These are phyloP conservation scores for Kingdonia uniflora DNA, from an alignment of 164 flowering plant species.

Conservation along the genomic window DNA sequence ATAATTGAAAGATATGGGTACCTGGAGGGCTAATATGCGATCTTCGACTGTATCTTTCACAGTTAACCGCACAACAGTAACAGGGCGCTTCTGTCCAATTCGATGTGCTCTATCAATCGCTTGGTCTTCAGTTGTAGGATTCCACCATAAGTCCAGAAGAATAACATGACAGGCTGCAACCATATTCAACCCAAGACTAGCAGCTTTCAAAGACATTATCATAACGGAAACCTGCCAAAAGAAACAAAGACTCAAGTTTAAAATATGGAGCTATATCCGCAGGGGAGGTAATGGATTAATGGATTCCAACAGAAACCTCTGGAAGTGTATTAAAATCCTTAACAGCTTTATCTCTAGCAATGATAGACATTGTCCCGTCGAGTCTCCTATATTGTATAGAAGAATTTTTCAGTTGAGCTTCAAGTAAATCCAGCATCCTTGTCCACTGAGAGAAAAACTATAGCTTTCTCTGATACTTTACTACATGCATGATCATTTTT, in stretches of 20 bases:
- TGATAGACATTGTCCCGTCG: slow-evolving; percentile 90
- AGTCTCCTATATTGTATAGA: slow-evolving; percentile 80
- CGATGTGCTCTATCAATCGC: slow-evolving; percentile 95
- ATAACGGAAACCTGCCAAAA: slow-evolving; percentile 65
- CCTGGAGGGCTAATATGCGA: slow-evolving; percentile 93
- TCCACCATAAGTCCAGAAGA: slow-evolving; percentile 93
- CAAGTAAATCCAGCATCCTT: slow-evolving; percentile 85
- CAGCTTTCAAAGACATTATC: slow-evolving; percentile 97
- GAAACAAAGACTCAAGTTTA: neutral
- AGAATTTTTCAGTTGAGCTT: slow-evolving; percentile 50
- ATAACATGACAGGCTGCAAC: slow-evolving; percentile 90
- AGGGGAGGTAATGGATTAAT: neutral
- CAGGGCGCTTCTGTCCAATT: slow-evolving; percentile 94
- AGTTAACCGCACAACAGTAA: slow-evolving; percentile 70
- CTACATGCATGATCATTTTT: slow-evolving; percentile 10
- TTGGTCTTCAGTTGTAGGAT: slow-evolving; percentile 96
- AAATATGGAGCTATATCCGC: neutral
- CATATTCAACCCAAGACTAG: slow-evolving; percentile 95
- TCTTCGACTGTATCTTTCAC: slow-evolving; percentile 95
- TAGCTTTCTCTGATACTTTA: slow-evolving; percentile 57
- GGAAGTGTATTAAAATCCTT: slow-evolving; percentile 82
- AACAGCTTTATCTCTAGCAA: slow-evolving; percentile 83
- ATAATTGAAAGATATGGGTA: slow-evolving; percentile 11
- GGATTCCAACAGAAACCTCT: slow-evolving; percentile 39
- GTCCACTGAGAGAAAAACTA: slow-evolving; percentile 98